Percentiles rank a stretch among this genome's conserved stretches.
phyloP scores from a whole-genome alignment of 108 stramenopile species.

The Asterionellopsis glacialis region DNA sequence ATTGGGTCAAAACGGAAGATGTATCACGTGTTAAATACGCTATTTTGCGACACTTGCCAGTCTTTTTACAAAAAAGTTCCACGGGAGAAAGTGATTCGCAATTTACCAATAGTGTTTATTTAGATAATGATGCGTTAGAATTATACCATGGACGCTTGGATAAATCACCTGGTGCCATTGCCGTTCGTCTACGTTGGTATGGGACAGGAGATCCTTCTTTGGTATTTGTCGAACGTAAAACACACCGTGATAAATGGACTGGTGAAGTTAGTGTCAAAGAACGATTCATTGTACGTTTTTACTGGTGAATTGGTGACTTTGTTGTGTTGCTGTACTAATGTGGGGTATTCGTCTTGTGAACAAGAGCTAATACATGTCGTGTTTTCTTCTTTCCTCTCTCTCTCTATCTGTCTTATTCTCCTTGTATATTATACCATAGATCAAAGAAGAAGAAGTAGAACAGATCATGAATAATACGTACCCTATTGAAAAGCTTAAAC shows the following conservation, averaged over 20 bases:
- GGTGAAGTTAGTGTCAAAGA: conserved; percentile 96
- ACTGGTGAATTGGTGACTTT: neutral
- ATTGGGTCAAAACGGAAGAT: conserved; percentile 97
- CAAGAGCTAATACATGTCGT: too few relatives aligned
- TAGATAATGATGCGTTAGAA: conserved; percentile 89
- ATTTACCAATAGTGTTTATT: conserved; percentile 68
- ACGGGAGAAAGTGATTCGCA: conserved; percentile 92
- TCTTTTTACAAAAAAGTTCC: conserved; percentile 88
- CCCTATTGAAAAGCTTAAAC: conserved; percentile 77
- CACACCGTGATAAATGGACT: conserved; percentile 98
- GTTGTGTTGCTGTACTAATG: neutral
- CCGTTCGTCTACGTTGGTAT: conserved; percentile 94
- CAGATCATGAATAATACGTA: conserved; percentile 76
- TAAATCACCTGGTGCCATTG: conserved; percentile 94
- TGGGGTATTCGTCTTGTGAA: neutral
- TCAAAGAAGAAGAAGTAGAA: conserved; percentile 78
- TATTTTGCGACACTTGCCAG: conserved; percentile 90
- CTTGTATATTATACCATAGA: conserved; percentile 20
- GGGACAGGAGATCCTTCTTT: conserved; percentile 79
- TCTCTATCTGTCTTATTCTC: neutral
- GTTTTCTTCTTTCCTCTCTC: too few relatives aligned
- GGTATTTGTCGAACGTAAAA: conserved; percentile 97
- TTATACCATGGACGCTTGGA: conserved; percentile 95
- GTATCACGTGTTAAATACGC: conserved; percentile 91
- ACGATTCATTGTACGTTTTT: conserved; percentile 85